Conservation (phyloP, 2,329 filamentous ascomycete species). For the Lachnellula arida region DNA sequence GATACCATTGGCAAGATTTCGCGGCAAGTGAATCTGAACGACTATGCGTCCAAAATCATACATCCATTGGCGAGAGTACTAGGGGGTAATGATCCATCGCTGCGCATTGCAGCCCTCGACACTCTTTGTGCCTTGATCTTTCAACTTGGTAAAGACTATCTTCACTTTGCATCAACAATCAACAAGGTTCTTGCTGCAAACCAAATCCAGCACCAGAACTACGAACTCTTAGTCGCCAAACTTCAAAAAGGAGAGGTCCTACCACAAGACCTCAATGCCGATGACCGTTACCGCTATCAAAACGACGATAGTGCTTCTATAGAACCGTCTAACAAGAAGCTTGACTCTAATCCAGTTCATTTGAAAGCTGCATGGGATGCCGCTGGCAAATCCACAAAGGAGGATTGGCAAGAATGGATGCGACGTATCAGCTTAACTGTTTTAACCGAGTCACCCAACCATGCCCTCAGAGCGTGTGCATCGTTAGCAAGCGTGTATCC, state of each 20-base stretch:
- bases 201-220: conserved; percentile 84
- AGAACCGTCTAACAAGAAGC: conserved; percentile 85
- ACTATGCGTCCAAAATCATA: conserved; percentile 94
- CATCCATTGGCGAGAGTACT: conserved; percentile 86
- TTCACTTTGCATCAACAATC: conserved; percentile 89
- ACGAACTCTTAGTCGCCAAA: conserved; percentile 87
- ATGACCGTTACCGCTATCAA: conserved; percentile 72
- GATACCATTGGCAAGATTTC: conserved; percentile 94
- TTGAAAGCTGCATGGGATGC: conserved; percentile 97
- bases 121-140: conserved; percentile 94
- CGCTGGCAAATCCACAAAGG: conserved; percentile 90
- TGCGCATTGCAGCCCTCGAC: conserved; percentile 82
- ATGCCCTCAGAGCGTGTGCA: conserved; percentile 88
- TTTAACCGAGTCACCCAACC: conserved; percentile 91
- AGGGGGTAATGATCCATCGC: conserved; percentile 62
- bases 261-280: conserved; percentile 90
- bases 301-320: conserved; percentile 76
- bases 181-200: conserved; percentile 79
- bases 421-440: conserved; percentile 93
- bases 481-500: conserved; percentile 87
- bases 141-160: conserved; percentile 90
- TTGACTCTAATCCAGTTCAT: conserved; percentile 96
- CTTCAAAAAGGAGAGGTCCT: conserved; percentile 90
- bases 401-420: conserved; percentile 99
- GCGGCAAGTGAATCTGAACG: conserved; percentile 92